Conservation (phyloP, 1,139 yeast species). For the Candida tetrigidarum region DNA sequence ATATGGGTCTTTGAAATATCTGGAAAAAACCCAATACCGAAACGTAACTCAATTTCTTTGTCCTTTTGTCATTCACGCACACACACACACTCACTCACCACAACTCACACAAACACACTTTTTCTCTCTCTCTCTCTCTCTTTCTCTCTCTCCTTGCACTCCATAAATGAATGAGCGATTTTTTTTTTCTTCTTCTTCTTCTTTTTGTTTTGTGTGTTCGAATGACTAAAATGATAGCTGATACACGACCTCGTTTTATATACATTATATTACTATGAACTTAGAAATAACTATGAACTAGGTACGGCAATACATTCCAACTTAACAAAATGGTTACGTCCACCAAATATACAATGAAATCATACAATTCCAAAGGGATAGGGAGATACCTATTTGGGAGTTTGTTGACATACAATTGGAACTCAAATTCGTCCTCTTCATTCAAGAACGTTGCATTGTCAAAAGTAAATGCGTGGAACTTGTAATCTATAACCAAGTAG, state of each 20-base stretch:
- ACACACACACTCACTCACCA: too few relatives aligned
- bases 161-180: neutral
- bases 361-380: slow-evolving; percentile 45
- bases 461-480: slow-evolving; percentile 31
- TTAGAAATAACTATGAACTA: neutral
- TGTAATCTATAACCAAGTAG: slow-evolving; percentile 31
- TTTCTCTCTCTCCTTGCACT: neutral
- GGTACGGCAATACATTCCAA: slow-evolving; percentile 15
- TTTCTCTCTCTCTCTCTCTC: neutral
- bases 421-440: slow-evolving; percentile 22
- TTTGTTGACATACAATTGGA: slow-evolving; percentile 36
- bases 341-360: slow-evolving; percentile 34
- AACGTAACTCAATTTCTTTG: slow-evolving; percentile 5
- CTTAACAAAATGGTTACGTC: slow-evolving; percentile 31
- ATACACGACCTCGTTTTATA: neutral
- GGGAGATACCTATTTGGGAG: slow-evolving; percentile 38
- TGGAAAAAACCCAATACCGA: neutral
- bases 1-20: slow-evolving; percentile 1
- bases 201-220: too few relatives aligned
- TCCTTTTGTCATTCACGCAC: too few relatives aligned
- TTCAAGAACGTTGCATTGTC: slow-evolving; percentile 17
- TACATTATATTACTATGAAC: neutral
- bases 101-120: too few relatives aligned
- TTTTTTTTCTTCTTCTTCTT: neutral
- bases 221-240: neutral